Percentiles rank a stretch among this genome's conserved stretches.
Evolutionary conservation across 2,329 filamentous ascomycete species (phyloP).

Genomic region (Scedosporium dehoogii): DNA sequence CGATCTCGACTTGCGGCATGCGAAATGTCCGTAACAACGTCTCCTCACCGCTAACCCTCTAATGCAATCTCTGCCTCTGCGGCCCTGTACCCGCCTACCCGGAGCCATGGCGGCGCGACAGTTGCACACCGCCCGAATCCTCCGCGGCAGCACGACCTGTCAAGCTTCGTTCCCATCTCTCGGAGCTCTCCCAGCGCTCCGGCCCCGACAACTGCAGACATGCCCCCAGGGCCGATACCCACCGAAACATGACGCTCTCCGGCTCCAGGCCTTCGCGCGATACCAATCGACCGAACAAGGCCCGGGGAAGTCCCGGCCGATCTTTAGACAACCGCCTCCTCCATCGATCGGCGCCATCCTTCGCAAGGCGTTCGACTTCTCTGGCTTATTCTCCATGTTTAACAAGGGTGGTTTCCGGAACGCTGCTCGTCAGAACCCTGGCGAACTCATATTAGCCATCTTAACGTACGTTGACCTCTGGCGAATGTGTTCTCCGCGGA

Average conservation of each 20-base stretch:
- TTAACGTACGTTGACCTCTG: slow-evolving; percentile 22
- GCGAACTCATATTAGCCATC: slow-evolving; percentile 32
- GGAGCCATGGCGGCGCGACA: neutral
- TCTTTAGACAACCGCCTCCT: neutral
- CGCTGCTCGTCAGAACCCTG: slow-evolving; percentile 31
- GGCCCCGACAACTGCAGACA: neutral
- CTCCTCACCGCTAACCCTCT: neutral
- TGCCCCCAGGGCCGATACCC: neutral
- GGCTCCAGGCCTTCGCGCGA: neutral
- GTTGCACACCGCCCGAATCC: neutral
- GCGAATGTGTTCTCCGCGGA: too few relatives aligned
- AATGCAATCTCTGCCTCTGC: neutral
- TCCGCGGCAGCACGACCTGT: neutral
- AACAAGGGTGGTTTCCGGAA: slow-evolving; percentile 20
- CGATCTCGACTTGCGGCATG: neutral
- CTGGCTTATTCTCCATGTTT: neutral
- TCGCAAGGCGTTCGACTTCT: slow-evolving; percentile 5
- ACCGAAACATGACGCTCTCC: neutral
- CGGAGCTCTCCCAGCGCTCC: neutral
- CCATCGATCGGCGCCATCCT: slow-evolving; percentile 1
- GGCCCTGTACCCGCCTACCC: neutral
- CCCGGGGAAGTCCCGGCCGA: neutral
- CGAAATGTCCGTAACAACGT: neutral
- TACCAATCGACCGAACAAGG: slow-evolving; percentile 1
- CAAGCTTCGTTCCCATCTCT: neutral